Base-by-base conservation (phyloP, 2,329 filamentous ascomycete species). In the Fonsecaea multimorphosa region DNA sequence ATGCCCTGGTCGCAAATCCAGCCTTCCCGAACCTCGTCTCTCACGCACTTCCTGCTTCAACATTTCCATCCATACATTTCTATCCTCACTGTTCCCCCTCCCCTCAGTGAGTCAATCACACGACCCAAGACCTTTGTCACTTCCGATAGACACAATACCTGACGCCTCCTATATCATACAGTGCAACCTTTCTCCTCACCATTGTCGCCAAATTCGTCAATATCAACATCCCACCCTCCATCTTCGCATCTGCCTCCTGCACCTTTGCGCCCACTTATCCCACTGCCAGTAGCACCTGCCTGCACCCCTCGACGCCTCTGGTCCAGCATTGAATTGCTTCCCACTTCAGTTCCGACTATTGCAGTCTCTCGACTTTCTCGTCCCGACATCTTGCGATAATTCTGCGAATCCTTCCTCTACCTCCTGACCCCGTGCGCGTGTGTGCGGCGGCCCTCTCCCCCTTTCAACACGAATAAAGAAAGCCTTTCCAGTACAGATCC, bases 31-130 rank as follows among this genome's bases (percentile, higher is more conserved):
- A 31, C 27, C 62, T 59, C 16, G 40, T 40, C 61, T 64, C 61
- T 34, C 46, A 27, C 46, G 60, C 56, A 44, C 22, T 64, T 51
- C 56, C 56, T 64, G 62, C 62, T 49, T 64, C 61, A 58, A 63
- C 49, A 36, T 46, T 46, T 54, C 52, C 61, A 36, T 49, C 44
- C 61, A 59, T 22, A 44, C 52, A 58, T 64, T 59, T 61, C 34
- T 61, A 60, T 44, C n/a, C 51, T 61, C 58, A 44, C 58, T 54
- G 27, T 55, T 46, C 51, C 56, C 32, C 52, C 62, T 27, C 49
- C 38, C 56, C 46, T n/a, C n/a, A n/a, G n/a, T n/a, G n/a, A n/a
- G n/a, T 56, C 49, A 38, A 64, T 64, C 62, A 64, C 62, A 27
- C 62, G 57, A 46, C 31, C 49, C 49, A 46, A 34, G 46, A 9